A percentile compares a stretch with the other conserved stretches of the same genome.
These are phyloP conservation scores for Novakomyces olei DNA, from an alignment of 805 yeast species.

Conservation along the genomic window DNA sequence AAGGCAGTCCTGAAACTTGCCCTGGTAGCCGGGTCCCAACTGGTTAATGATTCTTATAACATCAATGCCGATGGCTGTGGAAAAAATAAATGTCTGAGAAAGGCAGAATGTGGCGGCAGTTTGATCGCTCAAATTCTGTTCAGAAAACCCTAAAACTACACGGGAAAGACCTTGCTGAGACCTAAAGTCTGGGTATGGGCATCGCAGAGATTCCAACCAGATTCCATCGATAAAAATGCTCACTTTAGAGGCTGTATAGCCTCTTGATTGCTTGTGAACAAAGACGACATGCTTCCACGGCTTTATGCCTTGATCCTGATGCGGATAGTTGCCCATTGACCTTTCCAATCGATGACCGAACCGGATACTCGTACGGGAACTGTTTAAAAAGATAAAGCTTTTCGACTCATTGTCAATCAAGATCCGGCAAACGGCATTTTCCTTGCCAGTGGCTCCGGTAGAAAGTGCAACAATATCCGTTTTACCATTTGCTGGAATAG, in stretches of 20 bases:
- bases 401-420: too few species aligned
- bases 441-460: too few species aligned
- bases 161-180: constrained; percentile 9
- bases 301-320: too few species aligned
- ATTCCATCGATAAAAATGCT: constrained; percentile 11
- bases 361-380: too few species aligned
- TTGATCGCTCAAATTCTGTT: constrained; percentile 8
- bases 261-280: constrained; percentile 9
- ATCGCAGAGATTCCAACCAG: constrained; percentile 9
- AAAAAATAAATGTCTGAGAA: constrained; percentile 9
- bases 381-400: too few species aligned
- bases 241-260: constrained; percentile 11
- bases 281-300: constrained; percentile 11
- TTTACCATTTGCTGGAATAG: too few species aligned
- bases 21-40: constrained; percentile 12
- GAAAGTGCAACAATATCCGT: too few species aligned
- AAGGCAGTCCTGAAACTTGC: constrained; percentile 12
- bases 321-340: too few species aligned
- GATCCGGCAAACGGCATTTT: too few species aligned
- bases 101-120: constrained; percentile 7
- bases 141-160: constrained; percentile 9
- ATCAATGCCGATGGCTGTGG: constrained; percentile 10
- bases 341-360: too few species aligned
- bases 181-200: constrained; percentile 11
- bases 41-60: constrained; percentile 9